A percentile compares a stretch with the other conserved stretches of the same genome.
These are phyloP conservation scores for Aspergillus sergii DNA, from an alignment of 2,329 filamentous ascomycete species.

Conservation along the genomic window DNA sequence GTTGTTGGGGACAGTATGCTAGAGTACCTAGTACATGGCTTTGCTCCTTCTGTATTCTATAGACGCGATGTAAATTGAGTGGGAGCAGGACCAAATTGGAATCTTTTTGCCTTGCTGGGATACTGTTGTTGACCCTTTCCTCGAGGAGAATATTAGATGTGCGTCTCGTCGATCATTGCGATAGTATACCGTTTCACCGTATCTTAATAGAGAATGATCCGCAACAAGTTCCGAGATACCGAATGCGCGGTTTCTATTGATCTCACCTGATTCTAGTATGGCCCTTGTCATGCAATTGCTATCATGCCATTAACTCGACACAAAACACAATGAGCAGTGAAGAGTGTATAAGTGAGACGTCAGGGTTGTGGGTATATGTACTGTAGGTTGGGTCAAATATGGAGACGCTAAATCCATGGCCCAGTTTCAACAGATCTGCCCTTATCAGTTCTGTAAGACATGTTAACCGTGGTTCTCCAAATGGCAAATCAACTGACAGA, in stretches of 20 bases:
- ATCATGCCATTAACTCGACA: neutral
- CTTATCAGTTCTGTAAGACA: neutral
- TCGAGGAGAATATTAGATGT: neutral
- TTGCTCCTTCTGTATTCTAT: constrained; percentile 20
- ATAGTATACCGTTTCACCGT: neutral
- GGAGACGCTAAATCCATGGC: constrained; percentile 1
- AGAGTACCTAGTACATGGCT: constrained; percentile 6
- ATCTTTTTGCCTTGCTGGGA: neutral
- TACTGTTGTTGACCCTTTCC: neutral
- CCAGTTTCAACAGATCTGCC: neutral
- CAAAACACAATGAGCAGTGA: neutral
- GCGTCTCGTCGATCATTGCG: constrained; percentile 6
- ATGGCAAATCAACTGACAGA: neutral
- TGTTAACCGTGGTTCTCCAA: constrained; percentile 1
- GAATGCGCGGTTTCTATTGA: no score
- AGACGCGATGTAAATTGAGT: constrained; percentile 16
- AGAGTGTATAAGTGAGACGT: neutral
- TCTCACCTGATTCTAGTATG: neutral
- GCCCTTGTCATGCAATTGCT: neutral
- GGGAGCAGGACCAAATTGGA: neutral
- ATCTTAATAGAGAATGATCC: neutral
- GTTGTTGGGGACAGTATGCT: neutral
- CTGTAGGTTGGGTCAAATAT: neutral
- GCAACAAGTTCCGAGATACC: neutral
- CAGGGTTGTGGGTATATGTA: neutral